phyloP scores from a whole-genome alignment of 2,329 filamentous ascomycete species.

The Aspergillus ruber region DNA sequence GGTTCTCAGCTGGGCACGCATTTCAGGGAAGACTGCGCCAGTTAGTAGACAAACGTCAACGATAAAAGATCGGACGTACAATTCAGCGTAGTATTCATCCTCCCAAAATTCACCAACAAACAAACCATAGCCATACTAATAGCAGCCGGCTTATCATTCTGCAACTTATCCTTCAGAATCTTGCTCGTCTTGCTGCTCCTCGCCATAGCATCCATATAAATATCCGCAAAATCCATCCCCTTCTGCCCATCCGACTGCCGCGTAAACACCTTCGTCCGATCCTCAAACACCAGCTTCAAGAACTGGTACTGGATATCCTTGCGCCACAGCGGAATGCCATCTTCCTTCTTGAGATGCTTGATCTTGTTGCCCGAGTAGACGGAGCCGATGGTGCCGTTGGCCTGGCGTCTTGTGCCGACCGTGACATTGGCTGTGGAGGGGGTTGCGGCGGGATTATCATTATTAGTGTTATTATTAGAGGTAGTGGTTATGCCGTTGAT shows the following conservation, averaged over 20 bases:
- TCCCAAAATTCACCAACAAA: conserved; percentile 88
- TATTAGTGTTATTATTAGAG: too few relatives aligned
- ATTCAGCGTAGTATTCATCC: conserved; percentile 98
- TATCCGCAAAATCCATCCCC: conserved; percentile 74
- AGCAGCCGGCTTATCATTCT: conserved; percentile 83
- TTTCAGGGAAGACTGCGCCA: conserved; percentile 84
- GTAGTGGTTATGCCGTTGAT: conserved; percentile 41
- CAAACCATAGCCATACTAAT: conserved; percentile 99
- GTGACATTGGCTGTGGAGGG: conserved; percentile 34
- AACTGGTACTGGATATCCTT: conserved; percentile 64
- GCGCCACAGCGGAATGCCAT: conserved; percentile 60
- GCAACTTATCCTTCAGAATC: conserved; percentile 90
- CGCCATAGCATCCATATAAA: conserved; percentile 98
- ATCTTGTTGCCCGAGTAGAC: conserved; percentile 65
- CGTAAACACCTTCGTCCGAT: conserved; percentile 67
- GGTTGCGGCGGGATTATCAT: conserved; percentile 9
- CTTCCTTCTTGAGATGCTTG: conserved; percentile 60
- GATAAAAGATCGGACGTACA: conserved; percentile 52
- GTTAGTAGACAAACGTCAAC: conserved; percentile 3
- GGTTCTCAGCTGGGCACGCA: conserved; percentile 93
- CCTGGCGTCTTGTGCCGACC: conserved; percentile 52
- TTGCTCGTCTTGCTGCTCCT: conserved; percentile 99
- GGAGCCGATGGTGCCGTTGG: conserved; percentile 59
- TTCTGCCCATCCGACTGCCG: conserved; percentile 80
- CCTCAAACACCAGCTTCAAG: conserved; percentile 56